Base-by-base conservation (phyloP, 164 flowering plant genomes). In the Dillenia turbinata region DNA sequence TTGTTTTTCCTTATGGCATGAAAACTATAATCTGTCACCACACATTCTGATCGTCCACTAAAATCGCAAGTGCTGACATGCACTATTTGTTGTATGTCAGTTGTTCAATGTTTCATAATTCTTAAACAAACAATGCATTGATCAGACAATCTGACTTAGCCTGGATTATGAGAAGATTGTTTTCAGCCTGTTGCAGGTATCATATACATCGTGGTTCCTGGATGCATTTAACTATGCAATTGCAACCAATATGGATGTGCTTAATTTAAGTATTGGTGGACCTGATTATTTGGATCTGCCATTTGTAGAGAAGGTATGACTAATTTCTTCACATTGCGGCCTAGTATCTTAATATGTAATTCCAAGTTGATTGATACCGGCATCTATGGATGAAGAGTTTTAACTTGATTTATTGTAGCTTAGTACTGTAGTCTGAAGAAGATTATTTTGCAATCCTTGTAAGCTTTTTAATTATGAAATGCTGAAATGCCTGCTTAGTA, bases 211-310 rank as follows among this genome's bases (percentile, higher is more conserved):
- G 56, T 95, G 99, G 99, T 95, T 95, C 73, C 96, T 95, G 79
- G 99, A 95, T 78, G 99, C 99, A 44, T 95, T 95, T 79, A 95
- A 91, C 71, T 95, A 95, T 82, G 99, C 99, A 13, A 95, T 95
- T 66, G 96, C 92, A 63, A 92, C 84, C 65, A 72, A 88, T 66
- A 86, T 94, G 90, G 99, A 91, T 78, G 99, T 94, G 69, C 78
- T 94, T 51, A 94, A 94, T 78, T 75, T 94, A 85, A 94, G 99
- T 68, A 94, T 94, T 15, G 99, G 99, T 47, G 99, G 99, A 61
- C 99, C 99, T 67, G 99, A 94, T 83, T 90, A 88, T 80, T 78
- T 94, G 83, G 99, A 95, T 77, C 89, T 91, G 62, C 99, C 99
- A 64, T 95, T 95, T 75, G 96, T 95, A 22, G 99, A 95, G 80